Evolutionary conservation across 352 stramenopile genomes (phyloP), one percentile per base, ranked within the genome.

Genomic region (Phytophthora uliginosa): DNA sequence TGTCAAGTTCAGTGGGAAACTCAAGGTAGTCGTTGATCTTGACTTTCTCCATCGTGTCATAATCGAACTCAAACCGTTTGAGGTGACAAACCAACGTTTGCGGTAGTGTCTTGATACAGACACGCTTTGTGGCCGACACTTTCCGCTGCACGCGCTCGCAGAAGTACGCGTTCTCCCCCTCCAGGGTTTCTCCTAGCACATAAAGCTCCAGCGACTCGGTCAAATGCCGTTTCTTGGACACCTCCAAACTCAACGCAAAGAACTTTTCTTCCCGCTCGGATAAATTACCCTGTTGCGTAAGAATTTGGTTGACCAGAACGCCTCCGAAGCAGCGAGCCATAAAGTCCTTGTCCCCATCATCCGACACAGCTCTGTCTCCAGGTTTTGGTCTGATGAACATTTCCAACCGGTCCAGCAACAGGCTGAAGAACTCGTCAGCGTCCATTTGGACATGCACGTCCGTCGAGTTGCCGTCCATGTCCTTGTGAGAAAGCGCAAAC

Each of bases 51-150:
- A 98, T 94, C 17, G 88, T 88, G 62, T 96, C 84, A 53, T 96
- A 95, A 67, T 98, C 92, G 42, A 98, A 97, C 45, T 96, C 91
- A 53, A 97, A 98, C 17, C 92, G 85, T 69, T 97, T 97, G 17
- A 97, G 69, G 50, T 96, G 87, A 50, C 91, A 90, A 26, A 97
- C 86, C 26, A 97, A 81, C 22, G 84, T 94, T n/a, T 81, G 69
- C 0, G 91, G 91, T 2, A 95, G 71, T 24, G 60, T 88, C 59
- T 96, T 94, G 57, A 97, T 85, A 54, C 86, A 95, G 24, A 95
- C 86, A 7, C 91, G 88, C 66, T 96, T 97, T 8, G 83, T 95
- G 7, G 90, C 88, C 9, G 80, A 83, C 28, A 96, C 86, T 78
- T 96, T 96, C 18, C 75, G 78, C 59, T 93, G 77, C 13, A 70